Evolutionary conservation across 805 yeast species (phyloP), one percentile per base, ranked within the genome.

Genomic region (Ogataea sp.): DNA sequence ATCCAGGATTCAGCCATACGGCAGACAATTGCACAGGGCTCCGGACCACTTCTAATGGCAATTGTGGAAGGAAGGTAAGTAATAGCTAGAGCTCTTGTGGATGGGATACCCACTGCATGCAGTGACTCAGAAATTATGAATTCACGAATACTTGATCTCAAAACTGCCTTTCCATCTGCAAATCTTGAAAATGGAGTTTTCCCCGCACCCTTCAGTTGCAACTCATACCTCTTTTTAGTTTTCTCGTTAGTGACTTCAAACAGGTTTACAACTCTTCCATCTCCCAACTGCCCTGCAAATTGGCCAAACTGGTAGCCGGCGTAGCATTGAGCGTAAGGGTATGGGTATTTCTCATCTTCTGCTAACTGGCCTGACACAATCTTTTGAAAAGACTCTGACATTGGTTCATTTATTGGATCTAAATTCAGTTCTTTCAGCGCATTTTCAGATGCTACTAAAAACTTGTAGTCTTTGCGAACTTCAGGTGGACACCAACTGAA

Each of bases 231-330:
- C 20, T 52, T 48, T 6, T 71, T 58, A 17, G 73, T 67, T 3
- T 43, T 47, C 2, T 49, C 51, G 47, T 74, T 78, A 6, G 70
- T 67, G 0, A 82, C 61, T 46, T 84, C 90, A 62, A 90, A 89
- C 34, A 90, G 62, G 51, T 83, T 86, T 6, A 80, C 73, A 2
- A 87, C 96, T 43, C 98, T 66, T 1, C 98, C 98, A 58, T 90
- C 98, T 6, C 98, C 98, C 44, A 90, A 64, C 58, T 93, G 98
- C 2, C 97, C 97, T 0, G 97, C 97, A 75, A 90, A 90, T 47
- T 75, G 77, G 3, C 98, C 97, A 65, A 93, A 90, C 55, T 90
- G 98, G 70, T 82, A 87, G 1, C 98, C 98, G 2, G 97, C 96
- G 59, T 90, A 90, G 0, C 90, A 85, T 58, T 83, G 89, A 11